phyloP scores from a whole-genome alignment of 2,329 filamentous ascomycete genomes.

The Microcyclosporella mali region DNA sequence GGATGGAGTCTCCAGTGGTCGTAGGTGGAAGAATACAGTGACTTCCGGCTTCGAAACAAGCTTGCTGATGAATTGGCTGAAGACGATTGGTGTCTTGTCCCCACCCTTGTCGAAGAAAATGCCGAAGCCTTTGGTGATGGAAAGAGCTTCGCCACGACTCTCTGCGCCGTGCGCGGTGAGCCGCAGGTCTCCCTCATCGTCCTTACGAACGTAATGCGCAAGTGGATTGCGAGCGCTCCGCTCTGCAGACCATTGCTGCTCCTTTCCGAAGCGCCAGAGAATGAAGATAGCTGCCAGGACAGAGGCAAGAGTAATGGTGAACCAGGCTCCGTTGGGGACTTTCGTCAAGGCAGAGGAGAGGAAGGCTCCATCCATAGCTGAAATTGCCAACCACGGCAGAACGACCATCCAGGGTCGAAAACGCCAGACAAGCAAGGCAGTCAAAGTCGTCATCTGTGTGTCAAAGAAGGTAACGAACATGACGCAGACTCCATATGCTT shows the following conservation, averaged over 20 bases:
- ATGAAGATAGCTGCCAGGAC: constrained; percentile 61
- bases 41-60: constrained; percentile 62
- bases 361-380: constrained; percentile 62
- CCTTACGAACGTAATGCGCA: constrained; percentile 38
- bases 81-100: constrained; percentile 58
- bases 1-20: constrained; percentile 54
- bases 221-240: constrained; percentile 53
- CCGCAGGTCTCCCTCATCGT: constrained; percentile 24
- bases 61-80: constrained; percentile 67
- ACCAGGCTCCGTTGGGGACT: constrained; percentile 71
- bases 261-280: constrained; percentile 73
- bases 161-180: constrained; percentile 7
- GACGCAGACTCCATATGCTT: constrained; percentile 73
- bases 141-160: constrained; percentile 35
- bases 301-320: constrained; percentile 60
- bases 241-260: constrained; percentile 69
- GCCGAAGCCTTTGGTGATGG: constrained; percentile 49
- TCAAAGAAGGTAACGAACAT: constrained; percentile 75
- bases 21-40: constrained; percentile 68
- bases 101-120: constrained; percentile 77
- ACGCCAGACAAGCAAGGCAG: constrained; percentile 67
- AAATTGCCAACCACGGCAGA: constrained; percentile 57
- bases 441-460: constrained; percentile 66
- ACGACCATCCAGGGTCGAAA: constrained; percentile 56
- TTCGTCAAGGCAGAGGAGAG: constrained; percentile 65